Conservation (phyloP, 495 filamentous ascomycete species). For the Hypomontagnella monticulosa region DNA sequence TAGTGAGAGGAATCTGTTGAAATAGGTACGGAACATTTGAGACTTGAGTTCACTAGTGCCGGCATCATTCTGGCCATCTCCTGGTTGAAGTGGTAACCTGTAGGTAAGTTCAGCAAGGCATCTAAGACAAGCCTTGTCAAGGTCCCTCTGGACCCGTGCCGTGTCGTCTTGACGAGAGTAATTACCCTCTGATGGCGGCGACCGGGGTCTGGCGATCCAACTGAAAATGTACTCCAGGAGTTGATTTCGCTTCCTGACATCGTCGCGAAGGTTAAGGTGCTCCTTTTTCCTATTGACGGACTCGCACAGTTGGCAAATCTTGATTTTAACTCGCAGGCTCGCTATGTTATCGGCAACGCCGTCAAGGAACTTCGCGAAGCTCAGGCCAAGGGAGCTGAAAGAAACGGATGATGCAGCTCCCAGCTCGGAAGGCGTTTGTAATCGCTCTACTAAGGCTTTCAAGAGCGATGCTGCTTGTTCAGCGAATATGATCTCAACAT, state of each 20-base stretch:
- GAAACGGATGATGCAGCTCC: constrained; percentile 66
- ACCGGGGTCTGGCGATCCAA: constrained; percentile 68
- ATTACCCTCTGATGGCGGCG: constrained; percentile 45
- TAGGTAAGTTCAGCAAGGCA: constrained; percentile 70
- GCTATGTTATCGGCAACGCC: constrained; percentile 59
- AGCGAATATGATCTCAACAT: constrained; percentile 68
- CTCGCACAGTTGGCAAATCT: constrained; percentile 71
- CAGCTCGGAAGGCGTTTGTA: constrained; percentile 66
- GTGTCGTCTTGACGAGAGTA: constrained; percentile 60
- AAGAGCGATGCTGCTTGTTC: constrained; percentile 71
- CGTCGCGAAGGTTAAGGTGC: constrained; percentile 70
- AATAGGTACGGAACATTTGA: constrained; percentile 74
- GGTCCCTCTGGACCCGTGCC: constrained; percentile 64
- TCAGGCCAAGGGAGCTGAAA: constrained; percentile 66
- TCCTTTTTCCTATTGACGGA: constrained; percentile 71
- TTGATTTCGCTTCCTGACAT: constrained; percentile 71
- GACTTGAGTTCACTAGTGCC: constrained; percentile 69
- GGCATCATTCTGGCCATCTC: constrained; percentile 68
- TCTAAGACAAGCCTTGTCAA: constrained; percentile 69
- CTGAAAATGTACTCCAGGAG: constrained; percentile 69
- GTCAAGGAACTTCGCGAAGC: constrained; percentile 69
- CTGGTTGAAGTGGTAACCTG: constrained; percentile 69
- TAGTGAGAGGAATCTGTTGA: constrained; percentile 68
- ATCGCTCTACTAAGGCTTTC: constrained; percentile 67
- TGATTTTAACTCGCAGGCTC: constrained; percentile 69